Conservation (phyloP, 1,139 yeast genomes). For the Candida neerlandica region DNA sequence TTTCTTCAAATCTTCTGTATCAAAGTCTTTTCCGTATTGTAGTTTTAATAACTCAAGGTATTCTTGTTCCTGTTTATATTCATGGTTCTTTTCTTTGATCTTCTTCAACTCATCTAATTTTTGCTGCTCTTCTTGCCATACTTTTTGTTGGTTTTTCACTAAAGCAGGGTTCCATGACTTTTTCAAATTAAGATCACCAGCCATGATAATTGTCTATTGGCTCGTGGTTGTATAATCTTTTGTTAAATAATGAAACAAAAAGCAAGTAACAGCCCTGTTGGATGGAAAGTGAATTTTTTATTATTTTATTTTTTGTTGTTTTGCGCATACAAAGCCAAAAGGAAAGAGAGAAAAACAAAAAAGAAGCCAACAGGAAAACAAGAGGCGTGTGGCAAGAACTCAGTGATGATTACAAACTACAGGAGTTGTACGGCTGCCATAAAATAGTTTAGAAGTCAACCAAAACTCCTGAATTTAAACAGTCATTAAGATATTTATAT, state of each 20-base stretch:
- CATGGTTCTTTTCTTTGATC: constrained; percentile 65
- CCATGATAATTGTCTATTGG: constrained; percentile 32
- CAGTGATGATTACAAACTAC: no score
- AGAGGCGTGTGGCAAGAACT: no score
- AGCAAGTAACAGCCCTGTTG: no score
- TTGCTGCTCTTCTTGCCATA: constrained; percentile 83
- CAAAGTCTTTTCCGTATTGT: constrained; percentile 45
- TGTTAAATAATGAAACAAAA: no score
- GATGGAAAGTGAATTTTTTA: neutral
- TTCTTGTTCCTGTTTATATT: constrained; percentile 66
- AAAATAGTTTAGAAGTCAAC: no score
- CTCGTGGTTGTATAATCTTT: neutral
- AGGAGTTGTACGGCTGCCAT: no score
- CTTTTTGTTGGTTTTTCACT: constrained; percentile 80
- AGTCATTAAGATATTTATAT: neutral
- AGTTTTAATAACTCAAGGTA: constrained; percentile 57
- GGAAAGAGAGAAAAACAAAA: no score
- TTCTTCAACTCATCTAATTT: constrained; percentile 70
- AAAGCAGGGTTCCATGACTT: constrained; percentile 97
- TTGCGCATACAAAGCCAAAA: no score
- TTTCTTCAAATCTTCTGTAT: constrained; percentile 29
- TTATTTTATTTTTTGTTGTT: no score
- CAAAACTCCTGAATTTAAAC: no score
- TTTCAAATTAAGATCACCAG: constrained; percentile 84
- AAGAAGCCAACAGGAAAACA: no score